Evolutionary conservation across 169 alveolate genomes (phyloP).

Genomic region (Cyclospora cayetanensis): DNA sequence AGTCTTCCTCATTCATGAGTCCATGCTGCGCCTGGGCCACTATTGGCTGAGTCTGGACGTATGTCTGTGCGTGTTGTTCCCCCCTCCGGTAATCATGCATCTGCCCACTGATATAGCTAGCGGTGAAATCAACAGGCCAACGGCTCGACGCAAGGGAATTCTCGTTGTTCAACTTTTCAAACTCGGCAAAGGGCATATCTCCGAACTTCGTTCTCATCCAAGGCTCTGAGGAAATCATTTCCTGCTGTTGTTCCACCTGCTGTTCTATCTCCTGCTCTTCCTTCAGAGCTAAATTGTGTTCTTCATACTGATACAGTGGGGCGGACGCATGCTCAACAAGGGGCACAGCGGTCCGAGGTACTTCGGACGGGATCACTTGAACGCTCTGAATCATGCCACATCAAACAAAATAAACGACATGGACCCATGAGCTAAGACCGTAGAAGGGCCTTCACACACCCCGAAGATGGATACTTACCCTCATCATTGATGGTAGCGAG

Average conservation of each 20-base stretch:
- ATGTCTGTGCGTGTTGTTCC: not conserved
- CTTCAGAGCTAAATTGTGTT: not conserved
- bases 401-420: too few species aligned
- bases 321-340: not conserved
- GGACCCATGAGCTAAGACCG: not conserved
- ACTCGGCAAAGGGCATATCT: constrained; percentile 23
- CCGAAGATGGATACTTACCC: not conserved
- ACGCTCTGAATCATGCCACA: constrained; percentile 11
- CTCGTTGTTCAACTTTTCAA: constrained; percentile 46
- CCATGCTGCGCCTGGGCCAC: not conserved
- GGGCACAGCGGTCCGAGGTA: not conserved
- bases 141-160: not conserved
- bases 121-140: not conserved
- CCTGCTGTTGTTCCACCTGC: constrained; percentile 18
- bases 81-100: not conserved
- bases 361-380: not conserved
- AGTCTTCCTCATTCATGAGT: not conserved
- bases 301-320: not conserved
- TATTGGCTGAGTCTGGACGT: not conserved
- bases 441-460: not conserved
- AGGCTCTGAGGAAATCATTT: constrained; percentile 10
- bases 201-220: constrained; percentile 36
- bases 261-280: not conserved
- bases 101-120: not conserved
- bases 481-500: not conserved